Evolutionary conservation across 1,284 basidiomycete species (phyloP).

Genomic region (Puccinia polysora): DNA sequence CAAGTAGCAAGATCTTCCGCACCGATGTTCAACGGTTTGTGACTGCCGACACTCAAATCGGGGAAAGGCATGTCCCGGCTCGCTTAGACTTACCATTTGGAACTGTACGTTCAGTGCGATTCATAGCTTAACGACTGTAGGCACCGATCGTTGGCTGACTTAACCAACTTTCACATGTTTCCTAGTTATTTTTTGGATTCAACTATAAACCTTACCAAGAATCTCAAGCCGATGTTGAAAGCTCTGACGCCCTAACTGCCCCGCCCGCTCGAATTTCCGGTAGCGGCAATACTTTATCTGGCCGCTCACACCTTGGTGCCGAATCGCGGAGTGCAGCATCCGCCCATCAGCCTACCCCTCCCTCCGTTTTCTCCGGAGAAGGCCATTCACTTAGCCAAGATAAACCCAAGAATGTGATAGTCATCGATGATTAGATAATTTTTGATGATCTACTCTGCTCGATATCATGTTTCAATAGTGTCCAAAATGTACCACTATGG

Average conservation of each 20-base stretch:
- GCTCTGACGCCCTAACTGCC: neutral
- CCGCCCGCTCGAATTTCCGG: slow-evolving; percentile 15
- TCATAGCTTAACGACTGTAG: no score
- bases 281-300: slow-evolving; percentile 35
- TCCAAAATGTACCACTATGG: no score
- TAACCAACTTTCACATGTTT: no score
- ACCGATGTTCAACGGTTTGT: slow-evolving; percentile 80
- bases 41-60: slow-evolving; percentile 70
- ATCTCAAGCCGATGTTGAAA: slow-evolving; percentile 14
- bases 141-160: no score
- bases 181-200: slow-evolving; percentile 34
- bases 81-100: slow-evolving; percentile 85
- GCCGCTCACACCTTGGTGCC: neutral
- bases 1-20: slow-evolving; percentile 76
- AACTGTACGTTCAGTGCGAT: slow-evolving; percentile 52
- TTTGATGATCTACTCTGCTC: no score
- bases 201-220: slow-evolving; percentile 2
- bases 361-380: slow-evolving; percentile 17
- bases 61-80: slow-evolving; percentile 75
- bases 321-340: neutral
- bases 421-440: slow-evolving; percentile 38
- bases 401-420: slow-evolving; percentile 25
- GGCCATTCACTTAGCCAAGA: neutral
- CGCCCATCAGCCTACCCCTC: neutral
- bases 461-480: no score